Base-by-base conservation (phyloP, 768 basidiomycete species). In the Mycena latifolia region DNA sequence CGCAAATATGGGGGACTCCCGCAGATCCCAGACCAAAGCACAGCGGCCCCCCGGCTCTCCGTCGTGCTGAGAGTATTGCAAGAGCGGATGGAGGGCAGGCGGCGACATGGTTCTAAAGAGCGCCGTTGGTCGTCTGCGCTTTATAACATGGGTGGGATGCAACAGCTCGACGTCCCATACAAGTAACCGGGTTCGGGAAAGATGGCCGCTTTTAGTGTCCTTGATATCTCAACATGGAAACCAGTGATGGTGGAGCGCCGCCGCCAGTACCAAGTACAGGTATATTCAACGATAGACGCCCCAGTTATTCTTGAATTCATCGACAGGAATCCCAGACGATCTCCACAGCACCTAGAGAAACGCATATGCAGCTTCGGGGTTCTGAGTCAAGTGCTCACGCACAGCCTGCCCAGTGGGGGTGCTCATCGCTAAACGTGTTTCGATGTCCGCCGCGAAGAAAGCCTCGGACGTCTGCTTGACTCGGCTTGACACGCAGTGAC, bases 1-100 rank as follows among this genome's bases (percentile, higher is more conserved):
- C 27, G 76, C 77, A 3, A 53, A 55, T 8, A 70, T 62, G 11
- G 86, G 85, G n/a, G 77, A 33, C 56, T 79, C 75, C 37, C 86
- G 83, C 47, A 86, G 47, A 71, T 89, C 87, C 88, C 88, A 89
- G 18, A 81, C 61, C 39, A 88, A 62, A 12, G 71, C 74, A 51
- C 76, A 78, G 56, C 66, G 73, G 28, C 80, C 74, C 1, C 72
- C 72, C 0, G 69, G 66, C 15, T 63, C 67, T 31, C 72, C 59
- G 37, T 71, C 65, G 67, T 78, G 72, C 65, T 83, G 82, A 10
- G 79, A 79, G 69, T 82, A 82, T 29, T 71, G 68, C 15, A 85
- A 77, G 48, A 82, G 75, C 4, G 75, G 76, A 65, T 84, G 77
- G 25, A 83, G 76, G 45, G 76, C 51, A 24, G 74, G 50, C 7